Percentiles rank a stretch among this genome's conserved stretches.
Evolutionary conservation across 1,139 yeast genomes (phyloP).

Genomic region (Casaregolazyma suthepensis): DNA sequence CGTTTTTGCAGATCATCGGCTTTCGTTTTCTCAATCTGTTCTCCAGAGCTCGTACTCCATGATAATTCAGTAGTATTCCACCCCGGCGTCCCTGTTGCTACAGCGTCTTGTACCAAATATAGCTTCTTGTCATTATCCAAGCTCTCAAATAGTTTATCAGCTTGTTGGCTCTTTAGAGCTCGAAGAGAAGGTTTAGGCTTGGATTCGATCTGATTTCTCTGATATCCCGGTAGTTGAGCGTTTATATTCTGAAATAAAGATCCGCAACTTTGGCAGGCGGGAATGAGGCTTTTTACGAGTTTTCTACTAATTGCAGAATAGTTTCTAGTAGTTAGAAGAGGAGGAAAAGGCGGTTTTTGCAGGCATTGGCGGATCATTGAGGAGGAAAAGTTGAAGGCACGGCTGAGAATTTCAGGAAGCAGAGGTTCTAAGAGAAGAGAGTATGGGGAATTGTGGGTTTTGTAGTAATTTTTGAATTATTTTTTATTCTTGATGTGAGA

Average conservation of each 20-base stretch:
- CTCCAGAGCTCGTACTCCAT: constrained; percentile 5
- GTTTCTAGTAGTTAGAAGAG: background rate
- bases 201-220: constrained; percentile 10
- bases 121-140: constrained; percentile 18
- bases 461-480: too few species aligned
- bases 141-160: constrained; percentile 13
- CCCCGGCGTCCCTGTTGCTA: constrained; percentile 11
- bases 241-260: constrained; percentile 41
- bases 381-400: background rate
- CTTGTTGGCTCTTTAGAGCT: constrained; percentile 7
- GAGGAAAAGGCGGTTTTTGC: background rate
- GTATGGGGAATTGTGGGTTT: too few species aligned
- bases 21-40: constrained; percentile 9
- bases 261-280: constrained; percentile 44
- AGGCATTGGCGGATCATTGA: background rate
- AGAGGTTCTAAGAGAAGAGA: too few species aligned
- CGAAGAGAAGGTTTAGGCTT: constrained; percentile 8
- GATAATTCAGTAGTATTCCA: constrained; percentile 11
- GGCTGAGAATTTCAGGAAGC: background rate
- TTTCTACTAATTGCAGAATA: background rate
- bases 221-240: constrained; percentile 41
- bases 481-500: too few species aligned
- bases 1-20: constrained; percentile 4
- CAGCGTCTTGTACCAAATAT: constrained; percentile 16
- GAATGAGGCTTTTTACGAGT: constrained; percentile 2